Evolutionary conservation across 768 basidiomycete species (phyloP).

Genomic region (Amanita pseudoporphyria): DNA sequence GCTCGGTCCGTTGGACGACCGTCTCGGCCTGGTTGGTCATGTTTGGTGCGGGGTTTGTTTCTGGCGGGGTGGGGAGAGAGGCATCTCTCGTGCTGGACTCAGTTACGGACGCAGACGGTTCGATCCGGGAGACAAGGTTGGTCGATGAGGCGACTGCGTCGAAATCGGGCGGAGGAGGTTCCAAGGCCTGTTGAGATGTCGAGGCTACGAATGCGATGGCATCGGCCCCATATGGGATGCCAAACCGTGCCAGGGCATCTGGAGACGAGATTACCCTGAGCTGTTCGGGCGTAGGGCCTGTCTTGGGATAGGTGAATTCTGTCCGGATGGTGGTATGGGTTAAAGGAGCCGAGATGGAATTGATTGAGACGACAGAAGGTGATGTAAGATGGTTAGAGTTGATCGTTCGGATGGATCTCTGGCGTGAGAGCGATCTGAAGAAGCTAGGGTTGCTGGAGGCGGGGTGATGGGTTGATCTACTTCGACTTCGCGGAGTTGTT

Average conservation of each 20-base stretch:
- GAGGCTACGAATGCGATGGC: conserved; percentile 57
- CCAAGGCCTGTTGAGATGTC: conserved; percentile 31
- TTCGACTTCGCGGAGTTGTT: conserved; percentile 18
- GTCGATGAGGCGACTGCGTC: conserved; percentile 18
- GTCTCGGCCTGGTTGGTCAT: neutral
- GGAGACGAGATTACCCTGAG: conserved; percentile 61
- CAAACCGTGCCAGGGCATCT: conserved; percentile 59
- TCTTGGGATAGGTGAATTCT: conserved; percentile 57
- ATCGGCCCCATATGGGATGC: conserved; percentile 67
- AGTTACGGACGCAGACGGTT: neutral
- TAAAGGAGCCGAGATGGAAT: conserved; percentile 69
- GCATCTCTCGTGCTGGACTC: neutral
- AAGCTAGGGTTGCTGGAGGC: conserved; percentile 27
- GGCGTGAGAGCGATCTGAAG: conserved; percentile 41
- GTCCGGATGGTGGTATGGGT: conserved; percentile 65
- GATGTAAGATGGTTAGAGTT: conserved; percentile 41
- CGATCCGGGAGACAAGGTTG: conserved; percentile 5
- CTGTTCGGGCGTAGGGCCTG: conserved; percentile 54
- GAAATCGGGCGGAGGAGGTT: conserved; percentile 53
- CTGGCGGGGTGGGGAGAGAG: neutral
- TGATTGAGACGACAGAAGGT: conserved; percentile 60
- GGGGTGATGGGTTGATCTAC: conserved; percentile 20
- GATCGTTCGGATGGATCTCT: conserved; percentile 33
- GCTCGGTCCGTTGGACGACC: neutral
- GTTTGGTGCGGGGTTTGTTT: neutral